Evolutionary conservation across 2,329 filamentous ascomycete species (phyloP).

Genomic region (Aspergillus quadrilineatus): DNA sequence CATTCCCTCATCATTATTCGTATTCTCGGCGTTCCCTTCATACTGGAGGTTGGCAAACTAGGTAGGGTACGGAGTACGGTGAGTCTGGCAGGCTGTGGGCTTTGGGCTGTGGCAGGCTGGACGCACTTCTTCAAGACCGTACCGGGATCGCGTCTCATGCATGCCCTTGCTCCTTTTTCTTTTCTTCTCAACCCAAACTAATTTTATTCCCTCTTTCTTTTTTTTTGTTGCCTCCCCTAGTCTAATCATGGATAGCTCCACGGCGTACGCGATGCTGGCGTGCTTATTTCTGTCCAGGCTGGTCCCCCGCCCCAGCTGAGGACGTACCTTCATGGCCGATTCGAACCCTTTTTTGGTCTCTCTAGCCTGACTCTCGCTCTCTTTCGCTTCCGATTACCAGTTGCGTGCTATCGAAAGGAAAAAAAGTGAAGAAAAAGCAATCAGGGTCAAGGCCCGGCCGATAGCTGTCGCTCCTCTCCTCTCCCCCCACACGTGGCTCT

Average conservation of each 20-base stretch:
- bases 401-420: background rate
- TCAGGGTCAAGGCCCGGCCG: background rate
- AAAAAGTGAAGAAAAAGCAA: background rate
- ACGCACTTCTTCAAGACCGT: background rate
- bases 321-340: slow-evolving; percentile 6
- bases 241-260: slow-evolving; percentile 11
- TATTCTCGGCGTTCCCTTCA: slow-evolving; percentile 2
- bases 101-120: background rate
- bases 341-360: slow-evolving; percentile 2
- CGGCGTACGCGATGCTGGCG: slow-evolving; percentile 10
- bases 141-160: slow-evolving; percentile 3
- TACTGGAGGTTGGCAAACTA: background rate
- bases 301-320: slow-evolving; percentile 10
- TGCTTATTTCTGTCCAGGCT: slow-evolving; percentile 11
- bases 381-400: slow-evolving; percentile 12
- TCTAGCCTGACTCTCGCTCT: slow-evolving; percentile 12
- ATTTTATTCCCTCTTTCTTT: background rate
- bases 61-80: background rate
- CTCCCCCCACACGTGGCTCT: slow-evolving; percentile 3
- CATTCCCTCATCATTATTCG: slow-evolving; percentile 1
- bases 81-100: background rate
- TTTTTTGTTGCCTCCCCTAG: slow-evolving; percentile 6
- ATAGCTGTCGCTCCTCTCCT: background rate
- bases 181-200: background rate
- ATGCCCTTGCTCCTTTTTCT: background rate